Base-by-base conservation (phyloP, 2,329 filamentous ascomycete species). In the Zymoseptoria ardabiliae region DNA sequence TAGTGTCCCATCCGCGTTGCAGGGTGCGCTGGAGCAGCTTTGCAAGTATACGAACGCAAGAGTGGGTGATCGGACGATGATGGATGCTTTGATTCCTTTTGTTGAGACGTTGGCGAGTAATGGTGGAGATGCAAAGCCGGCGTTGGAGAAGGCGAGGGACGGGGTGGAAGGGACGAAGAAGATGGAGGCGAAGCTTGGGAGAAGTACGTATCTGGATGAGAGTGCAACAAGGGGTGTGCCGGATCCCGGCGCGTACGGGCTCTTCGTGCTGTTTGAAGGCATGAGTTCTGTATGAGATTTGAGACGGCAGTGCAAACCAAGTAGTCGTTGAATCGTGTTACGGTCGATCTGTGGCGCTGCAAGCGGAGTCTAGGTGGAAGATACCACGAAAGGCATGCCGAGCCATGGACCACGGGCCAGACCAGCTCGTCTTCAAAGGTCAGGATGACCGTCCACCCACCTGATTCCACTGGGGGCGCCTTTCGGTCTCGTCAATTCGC, bases 31-130 rank as follows among this genome's bases (percentile, higher is more conserved):
- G 60, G 55, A 68, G 22, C 64, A 71, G 50, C 52, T 73, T 54
- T 64, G 68, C 41, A 71, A 69, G 60, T 73, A 72, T 54, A 74
- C 72, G 17, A 63, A 67, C 19, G 72, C 72, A 8, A 59, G 71
- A 22, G 53, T 69, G 17, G 72, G 71, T 0, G 72, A 74, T 66
- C 61, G 72, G 23, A 74, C 72, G 19, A 69, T 73, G 68, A 70
- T 74, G 71, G 72, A 74, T 63, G 66, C 68, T 51, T 60, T 74
- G 60, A 72, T 73, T 22, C 72, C 72, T 5, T 74, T 72, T 55
- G 63, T 71, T 2, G 67, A 72, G 41, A 66, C 61, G 6, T 59
- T 72, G 30, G 58, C 56, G 21, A 50, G 55, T 25, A 65, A 56
- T 19, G 62, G 60, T n/a, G 64, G 63, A 10, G 65, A 70, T 61